Percentiles rank a stretch among this genome's conserved stretches.
phyloP scores from a whole-genome alignment of 306 rosid genomes.

The Phaseolus lunatus region DNA sequence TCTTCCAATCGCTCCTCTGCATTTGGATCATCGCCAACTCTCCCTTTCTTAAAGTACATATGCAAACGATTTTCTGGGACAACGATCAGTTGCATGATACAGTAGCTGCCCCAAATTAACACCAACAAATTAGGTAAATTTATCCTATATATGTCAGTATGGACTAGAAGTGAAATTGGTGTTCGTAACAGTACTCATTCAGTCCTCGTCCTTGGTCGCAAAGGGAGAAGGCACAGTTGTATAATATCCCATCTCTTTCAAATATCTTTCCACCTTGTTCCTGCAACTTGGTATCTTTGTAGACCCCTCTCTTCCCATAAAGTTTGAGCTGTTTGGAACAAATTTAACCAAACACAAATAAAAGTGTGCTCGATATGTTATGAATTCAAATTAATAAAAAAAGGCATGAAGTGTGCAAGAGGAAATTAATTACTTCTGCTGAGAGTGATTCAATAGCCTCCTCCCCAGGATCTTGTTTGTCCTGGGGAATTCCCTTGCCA shows the following conservation, averaged over 20 bases:
- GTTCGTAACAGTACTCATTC: slow-evolving; percentile 64
- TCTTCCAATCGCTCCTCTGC: slow-evolving; percentile 83
- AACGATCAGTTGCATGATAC: slow-evolving; percentile 71
- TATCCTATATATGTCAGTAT: not conserved
- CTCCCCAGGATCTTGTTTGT: slow-evolving; percentile 78
- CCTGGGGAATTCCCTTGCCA: slow-evolving; percentile 84
- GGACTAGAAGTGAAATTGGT: not conserved
- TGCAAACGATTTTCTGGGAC: slow-evolving; percentile 65
- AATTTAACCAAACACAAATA: not conserved
- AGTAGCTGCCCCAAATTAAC: slow-evolving; percentile 65
- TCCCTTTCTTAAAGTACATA: slow-evolving; percentile 77
- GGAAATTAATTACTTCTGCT: slow-evolving; percentile 60
- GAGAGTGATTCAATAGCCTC: slow-evolving; percentile 79
- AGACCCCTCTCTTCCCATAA: slow-evolving; percentile 81
- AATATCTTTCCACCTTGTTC: slow-evolving; percentile 73
- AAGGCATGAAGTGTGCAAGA: not conserved
- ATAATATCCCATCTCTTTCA: slow-evolving; percentile 71
- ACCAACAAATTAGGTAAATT: slow-evolving; percentile 6
- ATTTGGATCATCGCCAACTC: slow-evolving; percentile 77
- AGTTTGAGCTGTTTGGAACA: slow-evolving; percentile 71
- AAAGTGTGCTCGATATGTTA: slow-evolving; percentile 9
- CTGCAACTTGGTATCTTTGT: slow-evolving; percentile 73
- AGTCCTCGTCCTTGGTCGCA: slow-evolving; percentile 78
- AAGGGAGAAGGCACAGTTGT: slow-evolving; percentile 79
- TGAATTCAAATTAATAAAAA: not conserved